Conservation (phyloP, 305 asterid genomes). For the Rubia peregrina region DNA sequence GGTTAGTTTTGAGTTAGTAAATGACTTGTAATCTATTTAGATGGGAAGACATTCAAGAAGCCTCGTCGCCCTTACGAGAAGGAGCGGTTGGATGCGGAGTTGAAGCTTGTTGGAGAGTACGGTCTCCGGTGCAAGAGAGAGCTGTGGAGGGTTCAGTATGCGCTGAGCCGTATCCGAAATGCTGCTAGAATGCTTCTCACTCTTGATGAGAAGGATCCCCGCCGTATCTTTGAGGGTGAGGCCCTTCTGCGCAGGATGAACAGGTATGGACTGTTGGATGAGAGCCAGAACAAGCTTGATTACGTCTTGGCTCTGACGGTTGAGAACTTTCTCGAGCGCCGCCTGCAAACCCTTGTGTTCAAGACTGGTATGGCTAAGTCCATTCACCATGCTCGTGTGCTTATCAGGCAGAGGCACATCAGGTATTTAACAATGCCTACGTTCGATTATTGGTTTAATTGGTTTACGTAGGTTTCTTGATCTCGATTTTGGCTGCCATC, state of each 20-base stretch:
- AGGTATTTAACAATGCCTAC: neutral
- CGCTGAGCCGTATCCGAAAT: neutral
- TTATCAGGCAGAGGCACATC: neutral
- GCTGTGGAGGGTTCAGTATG: constrained; percentile 4
- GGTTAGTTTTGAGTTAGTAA: neutral
- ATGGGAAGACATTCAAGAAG: constrained; percentile 4
- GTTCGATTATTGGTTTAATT: neutral
- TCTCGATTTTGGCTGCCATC: neutral
- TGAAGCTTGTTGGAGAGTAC: neutral
- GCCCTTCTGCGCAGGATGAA: neutral
- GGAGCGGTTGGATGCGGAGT: neutral
- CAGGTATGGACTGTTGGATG: neutral
- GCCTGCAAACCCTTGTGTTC: neutral
- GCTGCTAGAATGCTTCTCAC: neutral
- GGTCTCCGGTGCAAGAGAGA: neutral
- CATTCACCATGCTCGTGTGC: neutral
- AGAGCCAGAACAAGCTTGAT: constrained; percentile 1
- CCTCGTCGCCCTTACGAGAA: neutral
- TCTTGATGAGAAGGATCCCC: neutral
- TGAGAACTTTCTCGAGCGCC: neutral
- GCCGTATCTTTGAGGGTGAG: neutral
- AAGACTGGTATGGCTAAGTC: constrained; percentile 1
- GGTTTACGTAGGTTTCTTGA: too few species aligned
- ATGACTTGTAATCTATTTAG: neutral
- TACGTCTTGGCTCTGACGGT: neutral